Base-by-base conservation (phyloP, 805 yeast genomes). In the Kazachstania kunashirensis region DNA sequence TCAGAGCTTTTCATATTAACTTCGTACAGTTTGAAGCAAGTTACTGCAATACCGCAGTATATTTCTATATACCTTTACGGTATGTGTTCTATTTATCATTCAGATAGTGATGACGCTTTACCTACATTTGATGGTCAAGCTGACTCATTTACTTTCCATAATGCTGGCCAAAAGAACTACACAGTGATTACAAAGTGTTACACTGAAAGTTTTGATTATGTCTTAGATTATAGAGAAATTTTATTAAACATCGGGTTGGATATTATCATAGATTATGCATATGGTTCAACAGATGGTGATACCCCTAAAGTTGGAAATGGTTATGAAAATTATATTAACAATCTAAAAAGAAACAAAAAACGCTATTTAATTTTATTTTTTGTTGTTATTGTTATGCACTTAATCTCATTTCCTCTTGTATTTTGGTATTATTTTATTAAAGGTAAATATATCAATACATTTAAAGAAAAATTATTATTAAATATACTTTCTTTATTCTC, bases 241-340 rank as follows among this genome's bases (percentile, higher is more conserved):
- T 34, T 57, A 26, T 31, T 42, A 6, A 43, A 42, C 9, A 35
- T 51, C 12, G 59, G 58, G 2, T 40, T 57, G 23, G 50, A 49
- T 14, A 53, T 55, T 13, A 49, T 57, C 7, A 31, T 57, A 32
- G 52, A 46, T 30, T 57, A 49, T 35, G 60, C 59, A 5, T 57
- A 55, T 42, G 45, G 45, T 8, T 26, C 34, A 30, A 38, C 37
- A 12, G 19, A 30, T 14, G 26, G 35, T 4, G 24, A 35, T 3
- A 17, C 35, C 12, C 14, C 26, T 2, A n/a, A 26, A 2, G 11
- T 12, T 8, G 12, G 27, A 9, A 3, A 24, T 4, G n/a, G 26
- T 10, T 53, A 53, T 23, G 29, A 28, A 11, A 25, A 23, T 3
- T 52, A 46, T 35, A 40, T 56, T 35, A 13, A 25, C 3, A 18